These are phyloP conservation scores for Calendula officinalis DNA, from an alignment of 129 eudicot genomes.

Conservation along the genomic window DNA sequence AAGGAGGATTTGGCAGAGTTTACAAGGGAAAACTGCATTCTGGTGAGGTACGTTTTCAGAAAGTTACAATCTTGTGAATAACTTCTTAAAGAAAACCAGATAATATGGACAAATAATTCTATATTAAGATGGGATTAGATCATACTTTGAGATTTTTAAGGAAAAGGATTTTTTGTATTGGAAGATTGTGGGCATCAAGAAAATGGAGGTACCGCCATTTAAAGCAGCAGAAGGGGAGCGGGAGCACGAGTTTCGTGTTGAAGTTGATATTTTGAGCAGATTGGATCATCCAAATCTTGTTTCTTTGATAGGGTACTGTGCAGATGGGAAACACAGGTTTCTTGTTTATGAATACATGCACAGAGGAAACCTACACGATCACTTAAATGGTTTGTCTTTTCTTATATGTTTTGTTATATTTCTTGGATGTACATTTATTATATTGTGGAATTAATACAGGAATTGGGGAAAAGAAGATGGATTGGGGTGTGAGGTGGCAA, in stretches of 20 bases:
- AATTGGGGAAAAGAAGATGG: slow-evolving; percentile 84
- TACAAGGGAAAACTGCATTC: slow-evolving; percentile 82
- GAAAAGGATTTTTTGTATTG: slow-evolving; percentile 14
- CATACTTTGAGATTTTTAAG: slow-evolving; percentile 1
- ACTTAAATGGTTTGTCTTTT: slow-evolving; percentile 62
- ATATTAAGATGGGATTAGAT: background rate
- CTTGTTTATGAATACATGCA: slow-evolving; percentile 93
- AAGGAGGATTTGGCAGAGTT: slow-evolving; percentile 96
- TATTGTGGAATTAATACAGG: slow-evolving; percentile 39
- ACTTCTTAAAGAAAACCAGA: slow-evolving; percentile 1
- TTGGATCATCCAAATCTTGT: slow-evolving; percentile 96
- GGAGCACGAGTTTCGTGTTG: slow-evolving; percentile 94
- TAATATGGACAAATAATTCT: background rate
- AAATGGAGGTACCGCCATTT: slow-evolving; percentile 88
- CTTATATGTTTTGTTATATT: background rate
- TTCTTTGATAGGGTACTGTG: slow-evolving; percentile 89
- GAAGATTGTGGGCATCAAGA: slow-evolving; percentile 95
- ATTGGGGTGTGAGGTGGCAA: slow-evolving; percentile 89
- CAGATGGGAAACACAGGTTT: slow-evolving; percentile 95
- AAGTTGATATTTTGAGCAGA: slow-evolving; percentile 97
- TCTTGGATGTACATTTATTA: background rate
- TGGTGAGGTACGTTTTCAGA: slow-evolving; percentile 68
- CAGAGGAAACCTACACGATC: slow-evolving; percentile 95
- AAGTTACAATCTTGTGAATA: slow-evolving; percentile 7
- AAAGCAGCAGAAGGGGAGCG: slow-evolving; percentile 96